Percentiles rank a stretch among this genome's conserved stretches.
These are phyloP conservation scores for Mycena sanguinolenta DNA, from an alignment of 768 basidiomycete genomes.

Conservation along the genomic window DNA sequence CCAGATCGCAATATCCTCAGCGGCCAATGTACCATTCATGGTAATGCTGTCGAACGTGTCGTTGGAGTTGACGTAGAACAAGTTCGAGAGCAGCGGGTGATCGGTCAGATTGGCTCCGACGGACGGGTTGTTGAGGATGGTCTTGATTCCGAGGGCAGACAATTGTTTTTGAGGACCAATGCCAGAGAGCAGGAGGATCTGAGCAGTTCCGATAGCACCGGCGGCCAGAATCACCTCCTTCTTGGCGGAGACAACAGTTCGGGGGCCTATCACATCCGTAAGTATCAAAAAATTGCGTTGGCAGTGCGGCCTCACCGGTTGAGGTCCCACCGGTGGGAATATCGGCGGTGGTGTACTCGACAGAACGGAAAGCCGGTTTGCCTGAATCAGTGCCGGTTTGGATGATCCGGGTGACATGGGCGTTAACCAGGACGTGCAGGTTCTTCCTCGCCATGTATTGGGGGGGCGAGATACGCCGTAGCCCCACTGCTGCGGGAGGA, in stretches of 20 bases:
- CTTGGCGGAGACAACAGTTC: neutral
- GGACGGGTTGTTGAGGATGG: neutral
- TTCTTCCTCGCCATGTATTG: too few relatives aligned
- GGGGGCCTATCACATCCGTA: neutral
- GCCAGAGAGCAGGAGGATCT: slow-evolving; percentile 20
- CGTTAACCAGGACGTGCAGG: too few relatives aligned
- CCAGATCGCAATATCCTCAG: slow-evolving; percentile 39
- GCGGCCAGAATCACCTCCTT: slow-evolving; percentile 13
- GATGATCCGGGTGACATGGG: too few relatives aligned
- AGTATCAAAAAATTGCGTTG: neutral
- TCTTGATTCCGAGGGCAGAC: neutral
- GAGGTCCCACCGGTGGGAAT: too few relatives aligned
- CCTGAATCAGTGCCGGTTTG: too few relatives aligned
- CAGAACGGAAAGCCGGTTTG: too few relatives aligned
- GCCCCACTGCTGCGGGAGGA: too few relatives aligned
- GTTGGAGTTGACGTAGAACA: slow-evolving; percentile 40
- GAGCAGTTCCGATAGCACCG: slow-evolving; percentile 8
- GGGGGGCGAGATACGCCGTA: too few relatives aligned
- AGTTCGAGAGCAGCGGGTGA: slow-evolving; percentile 14
- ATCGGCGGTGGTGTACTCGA: too few relatives aligned
- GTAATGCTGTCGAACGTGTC: slow-evolving; percentile 28
- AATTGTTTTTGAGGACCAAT: slow-evolving; percentile 4
- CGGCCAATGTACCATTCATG: slow-evolving; percentile 35
- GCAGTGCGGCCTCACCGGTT: too few relatives aligned
- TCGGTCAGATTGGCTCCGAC: neutral